A percentile compares a stretch with the other conserved stretches of the same genome.
These are phyloP conservation scores for Cairneyella variabilis DNA, from an alignment of 495 filamentous ascomycete species.

Conservation along the genomic window DNA sequence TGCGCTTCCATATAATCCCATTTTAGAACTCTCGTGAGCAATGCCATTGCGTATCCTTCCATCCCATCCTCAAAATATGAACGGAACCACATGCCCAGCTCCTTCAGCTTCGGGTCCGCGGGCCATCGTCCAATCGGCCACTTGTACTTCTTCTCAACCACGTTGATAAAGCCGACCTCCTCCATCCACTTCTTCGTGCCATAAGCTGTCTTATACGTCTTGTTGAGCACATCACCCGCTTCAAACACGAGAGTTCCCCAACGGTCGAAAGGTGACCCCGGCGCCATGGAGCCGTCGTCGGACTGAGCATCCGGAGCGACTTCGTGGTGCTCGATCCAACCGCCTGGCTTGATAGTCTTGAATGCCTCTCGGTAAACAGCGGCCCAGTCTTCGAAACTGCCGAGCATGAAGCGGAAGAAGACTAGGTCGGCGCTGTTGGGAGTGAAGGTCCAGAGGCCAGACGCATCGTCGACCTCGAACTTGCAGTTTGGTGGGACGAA, in stretches of 20 bases:
- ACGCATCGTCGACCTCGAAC: constrained; percentile 30
- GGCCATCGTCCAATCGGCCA: constrained; percentile 40
- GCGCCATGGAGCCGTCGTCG: too few species aligned
- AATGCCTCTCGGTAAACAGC: too few species aligned
- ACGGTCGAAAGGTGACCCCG: too few species aligned
- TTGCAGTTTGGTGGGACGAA: constrained; percentile 26
- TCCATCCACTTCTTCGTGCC: constrained; percentile 7
- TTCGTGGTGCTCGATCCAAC: background rate
- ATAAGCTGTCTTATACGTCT: background rate
- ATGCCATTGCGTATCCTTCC: background rate
- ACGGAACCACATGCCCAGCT: constrained; percentile 8
- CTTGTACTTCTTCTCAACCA: constrained; percentile 23
- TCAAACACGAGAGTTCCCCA: background rate
- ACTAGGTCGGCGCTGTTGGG: constrained; percentile 27
- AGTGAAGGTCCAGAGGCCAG: constrained; percentile 26
- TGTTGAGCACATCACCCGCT: background rate
- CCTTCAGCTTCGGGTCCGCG: constrained; percentile 34
- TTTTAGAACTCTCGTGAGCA: background rate
- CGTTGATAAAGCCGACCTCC: constrained; percentile 30
- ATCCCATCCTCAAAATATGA: background rate
- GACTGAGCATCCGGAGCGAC: too few species aligned
- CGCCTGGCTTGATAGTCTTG: background rate
- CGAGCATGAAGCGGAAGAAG: constrained; percentile 8
- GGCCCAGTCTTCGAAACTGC: background rate
- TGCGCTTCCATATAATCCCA: background rate